Percentiles rank a stretch among this genome's conserved stretches.
These are phyloP conservation scores for Cladophialophora yegresii DNA, from an alignment of 2,329 filamentous ascomycete genomes.

Conservation along the genomic window DNA sequence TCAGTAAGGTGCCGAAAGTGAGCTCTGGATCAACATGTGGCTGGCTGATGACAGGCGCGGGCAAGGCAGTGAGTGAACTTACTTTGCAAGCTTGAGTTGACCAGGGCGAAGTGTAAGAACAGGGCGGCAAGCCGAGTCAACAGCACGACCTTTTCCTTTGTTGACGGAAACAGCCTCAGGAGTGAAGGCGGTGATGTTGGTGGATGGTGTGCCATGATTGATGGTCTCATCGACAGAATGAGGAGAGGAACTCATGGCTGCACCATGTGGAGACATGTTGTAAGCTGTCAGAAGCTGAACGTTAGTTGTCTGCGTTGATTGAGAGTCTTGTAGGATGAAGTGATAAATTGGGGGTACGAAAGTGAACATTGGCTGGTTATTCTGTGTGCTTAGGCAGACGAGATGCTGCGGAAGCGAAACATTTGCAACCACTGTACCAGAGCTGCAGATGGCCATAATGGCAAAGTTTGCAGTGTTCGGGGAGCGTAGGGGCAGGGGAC, in stretches of 20 bases:
- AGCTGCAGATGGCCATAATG: not conserved
- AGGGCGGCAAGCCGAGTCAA: conserved; percentile 27
- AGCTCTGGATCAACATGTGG: not conserved
- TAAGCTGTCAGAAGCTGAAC: not conserved
- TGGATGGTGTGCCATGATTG: conserved; percentile 63
- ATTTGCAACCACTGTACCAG: conserved; percentile 1
- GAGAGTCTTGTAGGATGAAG: not conserved
- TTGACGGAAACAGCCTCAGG: conserved; percentile 56
- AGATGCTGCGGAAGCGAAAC: conserved; percentile 5
- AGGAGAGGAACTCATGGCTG: conserved; percentile 28
- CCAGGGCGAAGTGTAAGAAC: conserved; percentile 6
- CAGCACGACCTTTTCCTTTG: conserved; percentile 44
- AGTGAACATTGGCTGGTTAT: conserved; percentile 1
- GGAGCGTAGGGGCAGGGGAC: not conserved
- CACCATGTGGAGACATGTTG: conserved; percentile 24
- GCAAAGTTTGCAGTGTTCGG: not conserved
- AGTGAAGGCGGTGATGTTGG: conserved; percentile 64
- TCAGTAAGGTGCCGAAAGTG: conserved; percentile 22
- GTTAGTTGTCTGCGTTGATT: conserved; percentile 2
- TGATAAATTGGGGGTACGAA: not conserved
- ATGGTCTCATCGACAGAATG: conserved; percentile 24
- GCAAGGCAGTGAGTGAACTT: conserved; percentile 5
- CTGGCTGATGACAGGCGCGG: conserved; percentile 8
- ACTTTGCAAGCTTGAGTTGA: conserved; percentile 17
- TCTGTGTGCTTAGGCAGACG: not conserved